phyloP scores from a whole-genome alignment of 192 early-diverging fungal genomes.

The Radiomyces spectabilis region DNA sequence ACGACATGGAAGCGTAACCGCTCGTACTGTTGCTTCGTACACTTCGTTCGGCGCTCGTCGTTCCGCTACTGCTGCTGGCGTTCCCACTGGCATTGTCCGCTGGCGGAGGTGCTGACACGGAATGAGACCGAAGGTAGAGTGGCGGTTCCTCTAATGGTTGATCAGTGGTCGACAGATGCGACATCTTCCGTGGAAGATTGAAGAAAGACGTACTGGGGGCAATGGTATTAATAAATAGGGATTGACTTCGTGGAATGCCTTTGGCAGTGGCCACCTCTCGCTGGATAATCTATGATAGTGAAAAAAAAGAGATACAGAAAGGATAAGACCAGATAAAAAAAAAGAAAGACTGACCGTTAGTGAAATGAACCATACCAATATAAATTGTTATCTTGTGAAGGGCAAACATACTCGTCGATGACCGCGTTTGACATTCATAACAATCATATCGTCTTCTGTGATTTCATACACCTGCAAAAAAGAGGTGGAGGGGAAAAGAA shows the following conservation, averaged over 20 bases:
- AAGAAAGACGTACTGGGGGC: neutral
- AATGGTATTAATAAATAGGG: slow-evolving; percentile 8
- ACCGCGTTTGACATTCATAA: slow-evolving; percentile 27
- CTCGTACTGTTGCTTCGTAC: too few relatives aligned
- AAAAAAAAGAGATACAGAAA: too few relatives aligned
- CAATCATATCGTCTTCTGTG: slow-evolving; percentile 26
- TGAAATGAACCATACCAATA: too few relatives aligned
- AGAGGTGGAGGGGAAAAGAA: neutral
- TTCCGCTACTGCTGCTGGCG: slow-evolving; percentile 2
- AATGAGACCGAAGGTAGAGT: too few relatives aligned
- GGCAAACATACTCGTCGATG: slow-evolving; percentile 33
- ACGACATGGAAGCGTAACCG: slow-evolving; percentile 6
- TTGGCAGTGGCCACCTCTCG: slow-evolving; percentile 18
- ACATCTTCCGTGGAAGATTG: too few relatives aligned
- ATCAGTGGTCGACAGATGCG: too few relatives aligned
- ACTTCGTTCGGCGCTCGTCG: too few relatives aligned
- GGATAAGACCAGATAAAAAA: neutral
- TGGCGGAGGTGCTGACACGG: neutral
- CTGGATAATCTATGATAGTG: slow-evolving; percentile 16
- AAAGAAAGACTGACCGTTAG: slow-evolving; percentile 2
- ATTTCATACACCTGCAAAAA: slow-evolving; percentile 27
- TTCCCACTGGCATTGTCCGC: neutral
- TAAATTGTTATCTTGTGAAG: too few relatives aligned
- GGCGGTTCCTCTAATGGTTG: too few relatives aligned
- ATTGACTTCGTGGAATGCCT: slow-evolving; percentile 6